Evolutionary conservation across 176 grass and related monocot species (phyloP).

Genomic region (Chloris gayana): DNA sequence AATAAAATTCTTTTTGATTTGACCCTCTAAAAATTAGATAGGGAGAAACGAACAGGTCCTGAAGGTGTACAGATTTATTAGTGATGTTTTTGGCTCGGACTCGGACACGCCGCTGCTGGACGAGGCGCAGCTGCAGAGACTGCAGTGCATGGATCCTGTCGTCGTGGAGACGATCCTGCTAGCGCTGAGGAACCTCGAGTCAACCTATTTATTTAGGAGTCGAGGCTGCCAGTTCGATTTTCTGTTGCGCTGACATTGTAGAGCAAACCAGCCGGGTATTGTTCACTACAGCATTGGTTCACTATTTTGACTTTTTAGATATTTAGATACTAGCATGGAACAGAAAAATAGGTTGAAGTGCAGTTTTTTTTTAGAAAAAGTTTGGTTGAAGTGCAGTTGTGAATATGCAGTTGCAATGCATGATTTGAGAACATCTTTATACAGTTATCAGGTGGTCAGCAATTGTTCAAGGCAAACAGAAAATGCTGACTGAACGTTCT

Average conservation of each 20-base stretch:
- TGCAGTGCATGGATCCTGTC: conserved; percentile 37
- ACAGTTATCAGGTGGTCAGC: too few species aligned
- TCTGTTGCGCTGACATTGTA: background rate
- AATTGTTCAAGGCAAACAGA: too few species aligned
- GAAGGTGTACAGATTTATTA: conserved; percentile 60
- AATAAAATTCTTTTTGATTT: too few species aligned
- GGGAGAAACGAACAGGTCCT: too few species aligned
- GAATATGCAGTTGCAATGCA: too few species aligned
- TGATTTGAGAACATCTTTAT: too few species aligned
- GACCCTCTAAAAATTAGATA: too few species aligned
- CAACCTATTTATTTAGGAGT: background rate
- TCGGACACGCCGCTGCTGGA: conserved; percentile 34
- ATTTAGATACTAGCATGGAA: background rate
- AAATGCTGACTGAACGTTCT: too few species aligned
- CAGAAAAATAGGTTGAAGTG: background rate
- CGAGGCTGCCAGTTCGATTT: background rate
- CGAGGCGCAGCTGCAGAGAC: conserved; percentile 42
- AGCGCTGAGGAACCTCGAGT: background rate
- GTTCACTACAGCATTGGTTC: too few species aligned
- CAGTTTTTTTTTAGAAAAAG: too few species aligned
- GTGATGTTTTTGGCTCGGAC: conserved; percentile 62
- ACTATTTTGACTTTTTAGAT: background rate
- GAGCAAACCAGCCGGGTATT: background rate
- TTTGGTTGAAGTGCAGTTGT: too few species aligned
- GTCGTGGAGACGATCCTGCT: conserved; percentile 32